phyloP scores from a whole-genome alignment of 2,329 filamentous ascomycete genomes.

The Fusarium sp. region DNA sequence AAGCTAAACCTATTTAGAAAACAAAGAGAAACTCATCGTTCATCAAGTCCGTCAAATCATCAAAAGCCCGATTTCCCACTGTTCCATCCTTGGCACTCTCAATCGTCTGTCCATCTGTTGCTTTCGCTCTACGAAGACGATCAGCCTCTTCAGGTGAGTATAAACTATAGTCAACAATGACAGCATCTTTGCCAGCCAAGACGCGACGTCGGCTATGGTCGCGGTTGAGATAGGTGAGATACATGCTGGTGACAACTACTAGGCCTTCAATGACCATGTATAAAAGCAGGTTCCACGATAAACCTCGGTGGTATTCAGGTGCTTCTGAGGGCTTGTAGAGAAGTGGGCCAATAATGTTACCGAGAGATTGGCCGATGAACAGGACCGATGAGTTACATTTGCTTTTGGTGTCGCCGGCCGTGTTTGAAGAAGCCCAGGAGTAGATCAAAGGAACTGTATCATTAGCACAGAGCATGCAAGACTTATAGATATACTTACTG shows the following conservation, averaged over 20 bases:
- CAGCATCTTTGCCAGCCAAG: conserved; percentile 66
- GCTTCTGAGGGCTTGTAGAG: conserved; percentile 49
- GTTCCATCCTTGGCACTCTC: conserved; percentile 8
- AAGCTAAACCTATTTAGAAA: conserved; percentile 4
- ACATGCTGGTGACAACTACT: background rate
- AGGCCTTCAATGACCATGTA: conserved; percentile 68
- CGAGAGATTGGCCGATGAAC: conserved; percentile 71
- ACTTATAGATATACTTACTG: background rate
- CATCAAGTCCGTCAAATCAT: conserved; percentile 40
- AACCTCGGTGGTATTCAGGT: conserved; percentile 57
- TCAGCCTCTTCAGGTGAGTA: conserved; percentile 50
- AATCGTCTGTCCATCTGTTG: background rate
- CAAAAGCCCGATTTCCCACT: conserved; percentile 27
- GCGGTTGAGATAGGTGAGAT: conserved; percentile 62
- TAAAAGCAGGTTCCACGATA: conserved; percentile 68
- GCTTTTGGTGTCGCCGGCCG: conserved; percentile 74
- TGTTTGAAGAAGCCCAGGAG: conserved; percentile 69
- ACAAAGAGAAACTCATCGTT: conserved; percentile 42
- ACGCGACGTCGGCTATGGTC: conserved; percentile 65
- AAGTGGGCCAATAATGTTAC: conserved; percentile 69
- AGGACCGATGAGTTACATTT: conserved; percentile 72
- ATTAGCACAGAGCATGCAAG: rapidly evolving
- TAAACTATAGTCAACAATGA: conserved; percentile 61
- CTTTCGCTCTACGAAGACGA: conserved; percentile 51
- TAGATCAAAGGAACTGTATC: conserved; percentile 64